Evolutionary conservation across 768 basidiomycete species (phyloP).

Genomic region (Fibroporia radiculosa): DNA sequence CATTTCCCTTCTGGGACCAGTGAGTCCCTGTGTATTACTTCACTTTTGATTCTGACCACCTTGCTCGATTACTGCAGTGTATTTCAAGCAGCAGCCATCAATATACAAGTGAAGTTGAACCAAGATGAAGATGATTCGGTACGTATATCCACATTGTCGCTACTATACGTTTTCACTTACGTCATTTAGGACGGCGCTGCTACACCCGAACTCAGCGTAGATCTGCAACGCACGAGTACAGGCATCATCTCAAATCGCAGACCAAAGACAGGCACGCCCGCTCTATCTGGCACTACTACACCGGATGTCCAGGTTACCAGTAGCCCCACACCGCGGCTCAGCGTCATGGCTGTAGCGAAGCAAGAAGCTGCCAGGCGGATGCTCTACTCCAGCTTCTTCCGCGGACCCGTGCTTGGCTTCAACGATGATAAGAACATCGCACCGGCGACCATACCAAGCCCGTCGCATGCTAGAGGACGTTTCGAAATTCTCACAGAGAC

Average conservation of each 20-base stretch:
- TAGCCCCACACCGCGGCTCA: conserved; percentile 29
- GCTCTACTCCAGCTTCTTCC: conserved; percentile 77
- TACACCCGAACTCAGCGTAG: conserved; percentile 2
- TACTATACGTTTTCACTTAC: conserved; percentile 5
- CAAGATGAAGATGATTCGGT: conserved; percentile 33
- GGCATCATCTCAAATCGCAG: conserved; percentile 72
- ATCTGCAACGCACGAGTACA: conserved; percentile 55
- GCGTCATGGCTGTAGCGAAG: conserved; percentile 59
- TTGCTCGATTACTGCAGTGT: conserved; percentile 49
- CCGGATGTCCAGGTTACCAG: conserved; percentile 35
- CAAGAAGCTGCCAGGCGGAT: conserved; percentile 67
- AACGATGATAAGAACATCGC: conserved; percentile 22
- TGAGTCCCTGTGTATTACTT: conserved; percentile 32
- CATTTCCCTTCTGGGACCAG: conserved; percentile 99
- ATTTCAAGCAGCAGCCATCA: conserved; percentile 74
- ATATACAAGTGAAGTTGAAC: conserved; percentile 65
- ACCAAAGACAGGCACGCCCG: conserved; percentile 43
- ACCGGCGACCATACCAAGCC: background rate
- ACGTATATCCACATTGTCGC: background rate
- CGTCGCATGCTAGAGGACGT: background rate
- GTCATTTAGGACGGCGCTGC: conserved; percentile 13
- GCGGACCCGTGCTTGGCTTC: conserved; percentile 62
- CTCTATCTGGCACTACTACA: conserved; percentile 28
- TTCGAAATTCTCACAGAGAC: no score
- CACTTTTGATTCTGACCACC: background rate